Conservation (phyloP, 164 flowering plant species). For the Saururus chinensis region DNA sequence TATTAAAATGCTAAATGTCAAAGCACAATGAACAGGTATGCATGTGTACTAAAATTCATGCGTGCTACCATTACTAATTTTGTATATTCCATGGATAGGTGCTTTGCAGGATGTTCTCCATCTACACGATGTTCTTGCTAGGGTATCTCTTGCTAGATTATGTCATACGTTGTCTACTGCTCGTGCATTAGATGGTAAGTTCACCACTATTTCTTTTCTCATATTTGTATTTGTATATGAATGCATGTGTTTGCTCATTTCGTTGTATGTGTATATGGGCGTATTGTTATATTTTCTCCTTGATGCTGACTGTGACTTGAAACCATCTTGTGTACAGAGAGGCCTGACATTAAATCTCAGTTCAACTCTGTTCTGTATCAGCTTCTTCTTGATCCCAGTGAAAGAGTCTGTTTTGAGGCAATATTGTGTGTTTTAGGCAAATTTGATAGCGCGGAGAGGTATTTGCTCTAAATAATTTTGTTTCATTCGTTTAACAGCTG, state of each 20-base stretch:
- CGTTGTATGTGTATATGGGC: not conserved
- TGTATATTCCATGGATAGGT: constrained; percentile 32
- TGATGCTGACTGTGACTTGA: not conserved
- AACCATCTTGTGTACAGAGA: constrained; percentile 40
- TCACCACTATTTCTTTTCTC: not conserved
- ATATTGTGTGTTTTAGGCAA: constrained; percentile 86
- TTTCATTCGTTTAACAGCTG: not conserved
- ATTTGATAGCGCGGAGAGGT: constrained; percentile 80
- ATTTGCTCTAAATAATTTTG: not conserved
- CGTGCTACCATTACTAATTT: constrained; percentile 1
- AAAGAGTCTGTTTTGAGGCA: constrained; percentile 98
- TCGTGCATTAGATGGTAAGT: constrained; percentile 82
- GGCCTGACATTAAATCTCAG: constrained; percentile 88
- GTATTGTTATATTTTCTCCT: too few relatives aligned
- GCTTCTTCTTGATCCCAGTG: constrained; percentile 96
- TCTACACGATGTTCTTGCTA: constrained; percentile 96
- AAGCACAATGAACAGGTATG: not conserved
- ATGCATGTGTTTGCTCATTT: not conserved
- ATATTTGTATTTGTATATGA: too few relatives aligned
- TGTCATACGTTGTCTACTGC: constrained; percentile 86
- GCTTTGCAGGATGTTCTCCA: constrained; percentile 93
- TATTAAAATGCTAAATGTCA: too few relatives aligned
- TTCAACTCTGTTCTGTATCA: constrained; percentile 89
- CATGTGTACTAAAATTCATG: not conserved
- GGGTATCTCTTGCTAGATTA: constrained; percentile 88